These are phyloP conservation scores for Ramularia endophylla DNA, from an alignment of 2,329 filamentous ascomycete genomes.

Conservation along the genomic window DNA sequence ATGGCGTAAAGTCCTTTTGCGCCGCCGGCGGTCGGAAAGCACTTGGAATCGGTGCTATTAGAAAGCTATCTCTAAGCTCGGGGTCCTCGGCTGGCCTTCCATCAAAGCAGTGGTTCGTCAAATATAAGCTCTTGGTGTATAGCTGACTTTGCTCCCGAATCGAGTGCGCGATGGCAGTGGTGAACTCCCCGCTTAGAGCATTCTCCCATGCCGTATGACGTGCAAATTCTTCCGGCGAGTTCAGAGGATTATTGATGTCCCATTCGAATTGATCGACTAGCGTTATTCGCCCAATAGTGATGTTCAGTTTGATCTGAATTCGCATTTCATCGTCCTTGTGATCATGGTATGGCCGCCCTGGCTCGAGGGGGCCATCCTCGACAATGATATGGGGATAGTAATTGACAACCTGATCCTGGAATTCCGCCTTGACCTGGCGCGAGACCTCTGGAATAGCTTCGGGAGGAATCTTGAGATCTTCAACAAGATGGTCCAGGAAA, in stretches of 20 bases:
- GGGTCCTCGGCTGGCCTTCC: conserved; percentile 88
- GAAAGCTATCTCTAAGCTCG: conserved; percentile 77
- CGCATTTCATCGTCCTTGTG: conserved; percentile 99
- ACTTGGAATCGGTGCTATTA: conserved; percentile 73
- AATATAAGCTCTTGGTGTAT: conserved; percentile 89
- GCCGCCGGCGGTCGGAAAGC: conserved; percentile 88
- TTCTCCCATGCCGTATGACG: conserved; percentile 82
- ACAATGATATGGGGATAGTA: conserved; percentile 90
- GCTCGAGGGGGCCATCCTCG: conserved; percentile 84
- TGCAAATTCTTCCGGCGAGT: conserved; percentile 93
- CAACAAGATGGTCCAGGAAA: conserved; percentile 83
- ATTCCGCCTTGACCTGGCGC: conserved; percentile 63
- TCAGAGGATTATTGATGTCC: conserved; percentile 94
- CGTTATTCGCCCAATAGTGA: conserved; percentile 92
- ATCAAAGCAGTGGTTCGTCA: conserved; percentile 90
- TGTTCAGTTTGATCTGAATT: conserved; percentile 90
- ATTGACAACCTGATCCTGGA: conserved; percentile 85
- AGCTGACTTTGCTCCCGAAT: conserved; percentile 95
- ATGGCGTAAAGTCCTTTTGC: conserved; percentile 89
- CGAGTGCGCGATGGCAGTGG: conserved; percentile 93
- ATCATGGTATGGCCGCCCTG: conserved; percentile 80
- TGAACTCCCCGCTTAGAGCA: conserved; percentile 89
- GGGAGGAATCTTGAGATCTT: conserved; percentile 73
- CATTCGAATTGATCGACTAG: conserved; percentile 97
- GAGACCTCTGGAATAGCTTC: conserved; percentile 50